Percentiles rank a stretch among this genome's conserved stretches.
Conservation (phyloP, 2,329 filamentous ascomycete species). For the Davidsoniella virescens region DNA sequence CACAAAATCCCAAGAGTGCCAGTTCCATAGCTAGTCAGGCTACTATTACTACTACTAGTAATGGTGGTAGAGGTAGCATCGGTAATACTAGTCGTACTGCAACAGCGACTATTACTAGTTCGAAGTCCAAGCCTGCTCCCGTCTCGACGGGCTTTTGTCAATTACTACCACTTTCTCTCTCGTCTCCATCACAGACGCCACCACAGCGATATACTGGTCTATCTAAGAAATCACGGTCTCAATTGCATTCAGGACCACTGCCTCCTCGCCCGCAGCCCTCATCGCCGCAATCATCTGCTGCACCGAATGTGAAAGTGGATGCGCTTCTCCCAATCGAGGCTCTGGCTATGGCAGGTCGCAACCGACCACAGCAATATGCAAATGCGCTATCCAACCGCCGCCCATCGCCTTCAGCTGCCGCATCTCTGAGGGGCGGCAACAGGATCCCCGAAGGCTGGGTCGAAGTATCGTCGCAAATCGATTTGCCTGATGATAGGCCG, state of each 20-base stretch:
- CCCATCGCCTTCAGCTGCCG: not conserved
- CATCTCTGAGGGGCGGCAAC: not conserved
- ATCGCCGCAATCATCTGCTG: not conserved
- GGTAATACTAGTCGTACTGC: not conserved
- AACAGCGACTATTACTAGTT: not conserved
- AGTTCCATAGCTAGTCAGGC: not conserved
- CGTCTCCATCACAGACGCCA: too few relatives aligned
- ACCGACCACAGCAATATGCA: not conserved
- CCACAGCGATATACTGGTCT: too few relatives aligned
- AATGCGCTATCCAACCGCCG: constrained; percentile 2
- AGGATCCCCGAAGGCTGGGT: constrained; percentile 9
- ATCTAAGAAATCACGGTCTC: too few relatives aligned
- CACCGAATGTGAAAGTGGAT: not conserved
- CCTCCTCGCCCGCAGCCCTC: not conserved
- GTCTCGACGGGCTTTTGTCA: too few relatives aligned
- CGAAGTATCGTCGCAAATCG: constrained; percentile 11
- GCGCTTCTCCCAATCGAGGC: constrained; percentile 3
- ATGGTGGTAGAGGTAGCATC: not conserved
- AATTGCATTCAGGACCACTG: not conserved
- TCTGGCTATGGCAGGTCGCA: constrained; percentile 1
- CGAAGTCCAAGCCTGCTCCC: too few relatives aligned
- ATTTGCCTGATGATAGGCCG: constrained; percentile 9
- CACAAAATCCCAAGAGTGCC: not conserved
- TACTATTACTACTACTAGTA: not conserved
- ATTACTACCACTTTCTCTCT: not conserved